phyloP scores from a whole-genome alignment of 2,329 filamentous ascomycete genomes.

The Fusarium camptoceras region DNA sequence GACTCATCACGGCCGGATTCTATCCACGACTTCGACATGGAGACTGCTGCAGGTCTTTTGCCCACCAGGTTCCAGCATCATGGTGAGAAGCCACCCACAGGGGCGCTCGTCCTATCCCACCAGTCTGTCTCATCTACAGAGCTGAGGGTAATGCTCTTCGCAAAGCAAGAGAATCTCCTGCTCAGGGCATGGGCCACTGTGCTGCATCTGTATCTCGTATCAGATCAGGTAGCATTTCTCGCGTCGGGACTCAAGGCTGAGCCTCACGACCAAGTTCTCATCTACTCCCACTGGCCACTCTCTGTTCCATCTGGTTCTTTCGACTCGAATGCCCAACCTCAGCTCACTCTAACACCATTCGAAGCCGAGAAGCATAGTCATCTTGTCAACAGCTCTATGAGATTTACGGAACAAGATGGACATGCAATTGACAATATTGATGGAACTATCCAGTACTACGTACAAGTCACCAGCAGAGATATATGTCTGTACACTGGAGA shows the following conservation, averaged over 20 bases:
- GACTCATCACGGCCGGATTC: neutral
- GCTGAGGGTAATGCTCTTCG: neutral
- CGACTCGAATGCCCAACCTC: neutral
- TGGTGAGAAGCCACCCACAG: neutral
- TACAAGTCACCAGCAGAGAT: neutral
- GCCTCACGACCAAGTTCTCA: neutral
- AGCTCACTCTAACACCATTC: neutral
- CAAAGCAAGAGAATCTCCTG: neutral
- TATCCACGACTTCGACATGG: slow-evolving; percentile 6
- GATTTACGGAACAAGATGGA: neutral
- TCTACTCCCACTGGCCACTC: neutral
- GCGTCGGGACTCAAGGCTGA: neutral
- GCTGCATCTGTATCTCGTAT: slow-evolving; percentile 2
- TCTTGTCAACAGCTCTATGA: neutral
- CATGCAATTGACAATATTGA: neutral
- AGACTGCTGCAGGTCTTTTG: neutral
- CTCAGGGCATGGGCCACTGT: neutral
- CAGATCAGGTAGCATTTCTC: neutral
- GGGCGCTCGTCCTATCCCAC: neutral
- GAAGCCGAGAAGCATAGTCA: neutral
- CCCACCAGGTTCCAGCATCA: neutral
- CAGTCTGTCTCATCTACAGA: neutral
- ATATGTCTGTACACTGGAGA: neutral
- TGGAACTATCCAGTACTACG: neutral
- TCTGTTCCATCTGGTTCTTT: neutral